phyloP scores from a whole-genome alignment of 2,329 filamentous ascomycete species.

The Alternaria longipes region DNA sequence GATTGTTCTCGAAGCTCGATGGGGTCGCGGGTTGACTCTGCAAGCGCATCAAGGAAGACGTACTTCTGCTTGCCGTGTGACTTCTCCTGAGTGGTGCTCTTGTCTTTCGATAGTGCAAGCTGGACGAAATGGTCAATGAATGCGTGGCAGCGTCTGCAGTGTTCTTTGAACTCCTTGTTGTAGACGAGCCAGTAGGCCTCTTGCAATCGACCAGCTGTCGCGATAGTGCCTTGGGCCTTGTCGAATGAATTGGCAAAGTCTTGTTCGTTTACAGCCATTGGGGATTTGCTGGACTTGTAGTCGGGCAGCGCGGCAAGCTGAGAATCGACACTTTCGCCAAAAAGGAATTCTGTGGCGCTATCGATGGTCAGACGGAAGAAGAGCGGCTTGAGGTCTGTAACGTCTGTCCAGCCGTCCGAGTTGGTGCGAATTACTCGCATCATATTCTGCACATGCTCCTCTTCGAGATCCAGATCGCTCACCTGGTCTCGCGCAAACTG shows the following conservation, averaged over 20 bases:
- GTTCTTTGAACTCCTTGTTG: slow-evolving; percentile 37
- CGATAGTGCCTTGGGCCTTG: slow-evolving; percentile 26
- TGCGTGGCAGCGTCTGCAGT: slow-evolving; percentile 38
- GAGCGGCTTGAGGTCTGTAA: slow-evolving; percentile 49
- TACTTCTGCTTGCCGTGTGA: slow-evolving; percentile 57
- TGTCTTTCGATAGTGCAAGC: slow-evolving; percentile 32
- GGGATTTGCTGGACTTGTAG: slow-evolving; percentile 23
- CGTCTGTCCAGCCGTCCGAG: slow-evolving; percentile 36
- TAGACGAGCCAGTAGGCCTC: slow-evolving; percentile 44
- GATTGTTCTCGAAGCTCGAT: slow-evolving; percentile 83
- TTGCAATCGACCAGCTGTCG: slow-evolving; percentile 34
- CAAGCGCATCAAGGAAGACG: slow-evolving; percentile 85
- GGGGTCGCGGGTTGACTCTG: slow-evolving; percentile 72
- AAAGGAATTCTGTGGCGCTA: slow-evolving; percentile 50
- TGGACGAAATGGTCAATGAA: slow-evolving; percentile 42
- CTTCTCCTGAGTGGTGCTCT: slow-evolving; percentile 19
- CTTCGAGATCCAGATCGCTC: slow-evolving; percentile 45
- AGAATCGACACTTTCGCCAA: slow-evolving; percentile 47
- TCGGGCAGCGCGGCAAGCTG: slow-evolving; percentile 34
- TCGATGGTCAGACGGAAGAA: slow-evolving; percentile 54
- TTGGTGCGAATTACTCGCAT: slow-evolving; percentile 35
- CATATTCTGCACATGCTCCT: slow-evolving; percentile 46
- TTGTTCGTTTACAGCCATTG: slow-evolving; percentile 25
- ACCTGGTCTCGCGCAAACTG: slow-evolving; percentile 48
- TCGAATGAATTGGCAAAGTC: slow-evolving; percentile 40